A percentile compares a stretch with the other conserved stretches of the same genome.
These are phyloP conservation scores for Oxytropis ochrocephala DNA, from an alignment of 306 rosid genomes.

Conservation along the genomic window DNA sequence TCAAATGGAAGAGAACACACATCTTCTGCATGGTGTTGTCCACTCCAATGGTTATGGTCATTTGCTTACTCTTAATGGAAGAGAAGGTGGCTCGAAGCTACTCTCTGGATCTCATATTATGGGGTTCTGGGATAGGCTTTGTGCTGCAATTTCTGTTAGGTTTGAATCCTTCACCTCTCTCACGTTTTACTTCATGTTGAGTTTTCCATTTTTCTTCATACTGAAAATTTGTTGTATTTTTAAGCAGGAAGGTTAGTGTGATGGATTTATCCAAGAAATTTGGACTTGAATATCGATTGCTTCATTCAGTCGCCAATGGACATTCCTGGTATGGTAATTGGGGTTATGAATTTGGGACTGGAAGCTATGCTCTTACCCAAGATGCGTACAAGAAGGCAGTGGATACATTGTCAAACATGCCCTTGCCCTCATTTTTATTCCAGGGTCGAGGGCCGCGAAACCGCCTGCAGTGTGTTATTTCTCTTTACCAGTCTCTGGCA, in stretches of 20 bases:
- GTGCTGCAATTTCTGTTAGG: conserved; percentile 51
- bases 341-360: conserved; percentile 68
- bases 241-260: conserved; percentile 61
- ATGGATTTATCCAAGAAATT: conserved; percentile 72
- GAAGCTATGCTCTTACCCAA: conserved; percentile 64
- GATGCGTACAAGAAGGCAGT: conserved; percentile 49
- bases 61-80: conserved; percentile 58
- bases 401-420: conserved; percentile 33
- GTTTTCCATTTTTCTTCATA: neutral
- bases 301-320: conserved; percentile 49
- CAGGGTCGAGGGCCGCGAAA: conserved; percentile 34
- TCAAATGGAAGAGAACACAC: conserved; percentile 54
- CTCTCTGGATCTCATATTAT: conserved; percentile 53
- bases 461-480: conserved; percentile 44
- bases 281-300: conserved; percentile 55
- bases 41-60: conserved; percentile 72
- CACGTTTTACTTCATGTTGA: neutral
- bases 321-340: conserved; percentile 69
- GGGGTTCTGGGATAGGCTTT: conserved; percentile 71
- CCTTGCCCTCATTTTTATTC: conserved; percentile 38
- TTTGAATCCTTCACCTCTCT: neutral
- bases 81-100: conserved; percentile 54
- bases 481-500: conserved; percentile 52
- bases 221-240: neutral
- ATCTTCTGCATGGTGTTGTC: conserved; percentile 61